These are phyloP conservation scores for Scorias spongiosa DNA, from an alignment of 2,329 filamentous ascomycete genomes.

Conservation along the genomic window DNA sequence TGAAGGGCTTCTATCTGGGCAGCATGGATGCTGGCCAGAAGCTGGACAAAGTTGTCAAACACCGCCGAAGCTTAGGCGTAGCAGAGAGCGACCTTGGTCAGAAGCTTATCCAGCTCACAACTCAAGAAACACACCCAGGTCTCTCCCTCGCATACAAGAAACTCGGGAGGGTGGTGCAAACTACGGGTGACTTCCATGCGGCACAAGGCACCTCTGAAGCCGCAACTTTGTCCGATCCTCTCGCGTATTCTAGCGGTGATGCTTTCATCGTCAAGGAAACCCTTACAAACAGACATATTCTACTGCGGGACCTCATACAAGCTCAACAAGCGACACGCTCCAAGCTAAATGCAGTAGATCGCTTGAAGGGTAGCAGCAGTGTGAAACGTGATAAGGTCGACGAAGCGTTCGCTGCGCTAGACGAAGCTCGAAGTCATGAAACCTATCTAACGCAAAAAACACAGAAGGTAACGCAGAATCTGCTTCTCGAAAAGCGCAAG, in stretches of 20 bases:
- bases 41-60: slow-evolving; percentile 85
- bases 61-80: slow-evolving; percentile 74
- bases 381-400: slow-evolving; percentile 93
- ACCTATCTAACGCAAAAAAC: slow-evolving; percentile 72
- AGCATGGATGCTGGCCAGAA: slow-evolving; percentile 97
- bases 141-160: slow-evolving; percentile 86
- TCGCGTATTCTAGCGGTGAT: slow-evolving; percentile 89
- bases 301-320: slow-evolving; percentile 82
- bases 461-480: slow-evolving; percentile 72
- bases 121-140: slow-evolving; percentile 80
- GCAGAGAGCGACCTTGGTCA: slow-evolving; percentile 87
- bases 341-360: slow-evolving; percentile 73
- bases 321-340: slow-evolving; percentile 73
- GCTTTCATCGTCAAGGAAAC: slow-evolving; percentile 98
- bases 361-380: slow-evolving; percentile 71
- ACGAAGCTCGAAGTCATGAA: slow-evolving; percentile 75
- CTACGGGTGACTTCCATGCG: slow-evolving; percentile 86
- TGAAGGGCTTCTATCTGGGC: slow-evolving; percentile 90
- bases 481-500: slow-evolving; percentile 72
- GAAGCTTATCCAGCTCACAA: slow-evolving; percentile 71
- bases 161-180: slow-evolving; percentile 84
- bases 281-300: slow-evolving; percentile 90
- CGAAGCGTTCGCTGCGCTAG: slow-evolving; percentile 80
- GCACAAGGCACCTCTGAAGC: slow-evolving; percentile 94
- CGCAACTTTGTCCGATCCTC: slow-evolving; percentile 80